Base-by-base conservation (phyloP, 495 filamentous ascomycete species). In the Penicillium nucicola region DNA sequence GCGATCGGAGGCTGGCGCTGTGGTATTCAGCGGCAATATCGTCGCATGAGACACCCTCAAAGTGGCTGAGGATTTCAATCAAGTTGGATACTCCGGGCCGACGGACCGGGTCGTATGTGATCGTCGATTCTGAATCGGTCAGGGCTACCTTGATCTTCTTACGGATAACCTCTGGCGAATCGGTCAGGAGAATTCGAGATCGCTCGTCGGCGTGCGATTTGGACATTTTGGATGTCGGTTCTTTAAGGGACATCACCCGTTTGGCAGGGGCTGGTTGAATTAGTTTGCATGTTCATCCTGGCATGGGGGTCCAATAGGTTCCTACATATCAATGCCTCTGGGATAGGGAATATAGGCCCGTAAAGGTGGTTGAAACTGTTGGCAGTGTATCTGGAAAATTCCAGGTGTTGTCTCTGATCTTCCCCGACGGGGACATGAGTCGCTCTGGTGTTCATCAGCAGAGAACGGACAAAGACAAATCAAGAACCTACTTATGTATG, bases 361-460 rank as follows among this genome's bases (percentile, higher is more conserved):
- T 86, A 91, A 13, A 76, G 66, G 61, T 86, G 74, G 67, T 96
- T 93, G 74, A 97, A 98, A 52, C 84, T 86, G 48, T 81, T 85
- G 19, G 85, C 93, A 51, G 86, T 84, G 56, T 92, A 83, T 44
- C 93, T 76, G 12, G 90, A 83, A 62, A 97, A 95, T 66, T 98
- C 95, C 37, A 98, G 78, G 66, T 98, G 93, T 62, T 98, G 93
- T 41, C 70, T 73, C 69, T 98, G 93, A 63, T 98, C 93, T 53
- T 91, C 88, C 25, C 93, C 93, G 2, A 97, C 92, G 32, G 93
- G 93, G 42, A 98, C 93, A 77, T 96, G 91, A 0, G 95, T 97
- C 33, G 92, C 83, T 32, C 86, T 85, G 55, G 31, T 36, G 25
- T 20, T 13, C 28, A 32, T 38, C 17, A 55, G 46, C 30, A 31